Evolutionary conservation across 345 rosid genomes (phyloP).

Genomic region (Turritis glabra): DNA sequence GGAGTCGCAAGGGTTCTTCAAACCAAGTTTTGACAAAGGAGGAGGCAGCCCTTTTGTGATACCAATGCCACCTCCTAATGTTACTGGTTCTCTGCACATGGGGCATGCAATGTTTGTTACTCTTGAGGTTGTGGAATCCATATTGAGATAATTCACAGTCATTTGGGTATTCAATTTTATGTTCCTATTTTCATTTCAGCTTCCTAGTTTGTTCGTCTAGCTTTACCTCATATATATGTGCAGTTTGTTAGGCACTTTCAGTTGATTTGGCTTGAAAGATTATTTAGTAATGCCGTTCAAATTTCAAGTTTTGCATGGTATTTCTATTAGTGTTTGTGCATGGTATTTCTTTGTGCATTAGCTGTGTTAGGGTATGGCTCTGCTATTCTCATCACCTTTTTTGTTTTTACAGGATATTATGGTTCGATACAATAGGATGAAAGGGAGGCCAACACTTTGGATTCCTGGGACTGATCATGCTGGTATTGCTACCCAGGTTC

Average conservation of each 20-base stretch:
- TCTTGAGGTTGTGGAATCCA: conserved; percentile 70
- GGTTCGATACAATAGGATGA: conserved; percentile 92
- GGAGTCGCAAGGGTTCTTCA: conserved; percentile 95
- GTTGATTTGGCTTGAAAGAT: neutral
- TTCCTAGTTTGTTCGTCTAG: conserved; percentile 19
- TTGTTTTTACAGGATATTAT: conserved; percentile 49
- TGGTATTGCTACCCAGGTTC: conserved; percentile 97
- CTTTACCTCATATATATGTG: neutral
- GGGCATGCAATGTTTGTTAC: conserved; percentile 99
- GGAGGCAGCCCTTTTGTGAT: conserved; percentile 83
- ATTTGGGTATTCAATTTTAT: conserved; percentile 34
- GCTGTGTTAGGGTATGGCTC: conserved; percentile 13
- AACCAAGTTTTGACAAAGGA: conserved; percentile 65
- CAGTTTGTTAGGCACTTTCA: neutral
- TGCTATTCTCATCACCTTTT: conserved; percentile 20
- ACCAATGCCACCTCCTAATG: conserved; percentile 98
- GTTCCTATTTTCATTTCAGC: conserved; percentile 5
- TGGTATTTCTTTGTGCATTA: neutral
- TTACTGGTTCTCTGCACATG: conserved; percentile 96
- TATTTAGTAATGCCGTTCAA: neutral
- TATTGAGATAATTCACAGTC: conserved; percentile 34
- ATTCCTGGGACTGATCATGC: conserved; percentile 99
- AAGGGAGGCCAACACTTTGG: conserved; percentile 96
- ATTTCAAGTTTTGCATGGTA: too few species aligned
- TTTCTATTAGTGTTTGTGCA: too few species aligned